Conservation (phyloP, 257 asterid genomes). For the Eucommia ulmoides region DNA sequence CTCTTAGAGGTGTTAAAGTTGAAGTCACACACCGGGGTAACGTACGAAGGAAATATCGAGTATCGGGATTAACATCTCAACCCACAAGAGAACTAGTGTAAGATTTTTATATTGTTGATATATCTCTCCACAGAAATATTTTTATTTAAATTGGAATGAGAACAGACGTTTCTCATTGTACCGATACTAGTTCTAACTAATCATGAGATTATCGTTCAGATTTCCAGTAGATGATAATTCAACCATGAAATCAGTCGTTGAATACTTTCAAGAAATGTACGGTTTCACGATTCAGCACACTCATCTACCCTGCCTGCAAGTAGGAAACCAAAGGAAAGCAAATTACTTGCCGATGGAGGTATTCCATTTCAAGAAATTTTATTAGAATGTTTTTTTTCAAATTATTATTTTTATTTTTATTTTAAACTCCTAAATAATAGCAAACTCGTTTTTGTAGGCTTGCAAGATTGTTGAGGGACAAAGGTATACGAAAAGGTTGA, state of each 20-base stretch:
- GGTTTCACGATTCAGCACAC: conserved; percentile 80
- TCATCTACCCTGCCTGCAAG: conserved; percentile 99
- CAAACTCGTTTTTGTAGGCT: conserved; percentile 51
- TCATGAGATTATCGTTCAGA: conserved; percentile 23
- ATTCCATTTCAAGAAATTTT: no score
- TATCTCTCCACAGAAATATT: no score
- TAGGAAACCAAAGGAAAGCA: conserved; percentile 99
- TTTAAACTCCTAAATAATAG: no score
- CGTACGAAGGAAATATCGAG: conserved; percentile 88
- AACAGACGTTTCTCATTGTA: background rate
- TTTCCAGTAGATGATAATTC: conserved; percentile 88
- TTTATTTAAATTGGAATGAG: background rate
- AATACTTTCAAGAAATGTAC: conserved; percentile 92
- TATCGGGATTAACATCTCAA: conserved; percentile 85
- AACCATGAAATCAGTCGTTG: conserved; percentile 91
- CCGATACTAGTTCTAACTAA: background rate
- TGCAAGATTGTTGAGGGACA: conserved; percentile 98
- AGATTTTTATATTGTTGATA: conserved; percentile 11
- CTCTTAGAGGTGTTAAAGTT: conserved; percentile 94
- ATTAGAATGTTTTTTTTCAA: no score
- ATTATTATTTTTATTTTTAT: no score
- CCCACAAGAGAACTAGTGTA: conserved; percentile 96
- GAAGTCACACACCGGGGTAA: conserved; percentile 97
- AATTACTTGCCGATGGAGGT: conserved; percentile 99
- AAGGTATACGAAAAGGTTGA: conserved; percentile 88